Percentiles rank a stretch among this genome's conserved stretches.
Evolutionary conservation across 352 stramenopile species (phyloP).

Genomic region (Globisporangium megalacanthum): DNA sequence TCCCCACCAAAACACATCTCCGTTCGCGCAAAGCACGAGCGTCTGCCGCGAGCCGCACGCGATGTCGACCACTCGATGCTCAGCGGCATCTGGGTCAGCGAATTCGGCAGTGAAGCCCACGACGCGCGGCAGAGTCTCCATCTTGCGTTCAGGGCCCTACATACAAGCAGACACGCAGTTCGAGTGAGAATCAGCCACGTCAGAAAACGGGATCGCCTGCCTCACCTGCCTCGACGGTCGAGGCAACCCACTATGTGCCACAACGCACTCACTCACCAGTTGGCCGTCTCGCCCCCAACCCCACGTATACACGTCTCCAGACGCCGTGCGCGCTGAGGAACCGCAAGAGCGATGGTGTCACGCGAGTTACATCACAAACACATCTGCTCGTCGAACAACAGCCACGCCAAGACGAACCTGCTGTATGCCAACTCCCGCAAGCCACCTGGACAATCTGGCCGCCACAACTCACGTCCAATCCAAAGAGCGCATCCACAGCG

Average conservation of each 20-base stretch:
- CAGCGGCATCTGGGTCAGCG: slow-evolving; percentile 18
- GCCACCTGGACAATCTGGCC: slow-evolving; percentile 35
- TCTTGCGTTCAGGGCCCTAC: slow-evolving; percentile 12
- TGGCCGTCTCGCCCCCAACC: slow-evolving; percentile 70
- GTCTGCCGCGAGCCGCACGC: slow-evolving; percentile 52
- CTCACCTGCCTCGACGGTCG: background rate
- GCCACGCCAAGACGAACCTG: slow-evolving; percentile 18
- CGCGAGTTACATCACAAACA: background rate
- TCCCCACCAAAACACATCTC: slow-evolving; percentile 55
- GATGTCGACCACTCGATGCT: slow-evolving; percentile 26
- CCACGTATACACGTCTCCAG: slow-evolving; percentile 74
- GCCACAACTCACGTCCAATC: slow-evolving; percentile 29
- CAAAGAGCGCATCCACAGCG: slow-evolving; percentile 38
- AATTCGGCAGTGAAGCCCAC: slow-evolving; percentile 24
- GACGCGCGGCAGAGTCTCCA: slow-evolving; percentile 41
- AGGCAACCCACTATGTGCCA: background rate
- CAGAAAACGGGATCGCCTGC: no score
- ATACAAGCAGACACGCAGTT: slow-evolving; percentile 7
- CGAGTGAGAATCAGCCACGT: no score
- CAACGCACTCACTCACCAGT: slow-evolving; percentile 33
- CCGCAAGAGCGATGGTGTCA: background rate
- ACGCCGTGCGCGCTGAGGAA: slow-evolving; percentile 30
- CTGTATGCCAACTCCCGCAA: slow-evolving; percentile 74
- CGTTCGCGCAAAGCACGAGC: slow-evolving; percentile 31
- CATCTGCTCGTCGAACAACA: background rate